Evolutionary conservation across 2,329 filamentous ascomycete species (phyloP).

Genomic region (Xenoacremonium recifei): DNA sequence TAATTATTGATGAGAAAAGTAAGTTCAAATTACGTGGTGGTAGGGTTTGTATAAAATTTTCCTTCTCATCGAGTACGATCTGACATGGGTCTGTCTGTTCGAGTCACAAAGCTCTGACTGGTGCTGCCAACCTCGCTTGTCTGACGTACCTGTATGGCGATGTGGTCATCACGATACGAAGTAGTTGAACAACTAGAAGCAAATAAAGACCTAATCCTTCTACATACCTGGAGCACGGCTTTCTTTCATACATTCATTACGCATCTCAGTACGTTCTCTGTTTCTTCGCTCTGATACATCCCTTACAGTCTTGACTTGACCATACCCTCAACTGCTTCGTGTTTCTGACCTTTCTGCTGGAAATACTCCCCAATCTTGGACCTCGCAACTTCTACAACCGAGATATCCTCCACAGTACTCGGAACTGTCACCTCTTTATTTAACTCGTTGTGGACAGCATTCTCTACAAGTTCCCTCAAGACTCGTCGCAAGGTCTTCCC

Average conservation of each 20-base stretch:
- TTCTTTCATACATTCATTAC: too few relatives aligned
- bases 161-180: too few relatives aligned
- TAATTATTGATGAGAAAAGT: too few relatives aligned
- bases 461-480: slow-evolving; percentile 79
- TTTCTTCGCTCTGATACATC: not conserved
- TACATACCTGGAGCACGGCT: too few relatives aligned
- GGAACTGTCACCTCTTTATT: slow-evolving; percentile 72
- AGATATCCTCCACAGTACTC: slow-evolving; percentile 79
- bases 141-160: too few relatives aligned
- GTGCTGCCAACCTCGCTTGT: too few relatives aligned
- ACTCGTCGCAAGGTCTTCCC: slow-evolving; percentile 87
- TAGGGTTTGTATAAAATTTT: too few relatives aligned
- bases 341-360: slow-evolving; percentile 41
- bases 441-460: slow-evolving; percentile 71
- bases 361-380: slow-evolving; percentile 76
- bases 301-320: slow-evolving; percentile 53
- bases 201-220: not conserved
- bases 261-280: not conserved
- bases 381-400: slow-evolving; percentile 72
- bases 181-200: too few relatives aligned
- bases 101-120: too few relatives aligned
- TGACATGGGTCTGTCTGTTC: too few relatives aligned
- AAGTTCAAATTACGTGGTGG: too few relatives aligned
- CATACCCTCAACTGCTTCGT: slow-evolving; percentile 45
- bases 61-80: too few relatives aligned